phyloP scores from a whole-genome alignment of 208 protist genomes.

The Acanthamoeba culbertsoni region DNA sequence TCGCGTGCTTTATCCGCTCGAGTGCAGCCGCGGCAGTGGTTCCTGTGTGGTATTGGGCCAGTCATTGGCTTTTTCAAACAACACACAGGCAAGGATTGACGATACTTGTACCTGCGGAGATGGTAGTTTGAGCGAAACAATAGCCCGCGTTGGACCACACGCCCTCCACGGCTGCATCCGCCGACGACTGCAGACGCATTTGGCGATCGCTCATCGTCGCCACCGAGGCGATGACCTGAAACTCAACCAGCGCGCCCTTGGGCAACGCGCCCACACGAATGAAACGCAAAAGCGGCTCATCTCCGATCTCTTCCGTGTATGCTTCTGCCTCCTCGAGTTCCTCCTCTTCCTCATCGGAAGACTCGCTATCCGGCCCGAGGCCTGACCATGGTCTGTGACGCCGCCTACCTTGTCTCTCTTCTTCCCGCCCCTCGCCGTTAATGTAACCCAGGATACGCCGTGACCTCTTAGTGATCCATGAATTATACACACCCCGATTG shows the following conservation, averaged over 20 bases:
- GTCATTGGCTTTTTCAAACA: background rate
- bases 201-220: background rate
- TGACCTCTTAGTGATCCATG: too few species aligned
- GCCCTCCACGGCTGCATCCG: background rate
- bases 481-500: too few species aligned
- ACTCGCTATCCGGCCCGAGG: background rate
- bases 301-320: background rate
- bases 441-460: too few species aligned
- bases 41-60: too few species aligned
- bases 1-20: background rate
- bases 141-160: background rate
- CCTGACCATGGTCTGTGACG: background rate
- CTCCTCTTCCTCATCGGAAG: background rate
- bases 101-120: background rate
- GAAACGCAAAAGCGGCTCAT: background rate
- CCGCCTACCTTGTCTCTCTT: background rate
- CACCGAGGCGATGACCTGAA: background rate
- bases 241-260: background rate
- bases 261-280: constrained; percentile 16
- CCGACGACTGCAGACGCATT: background rate
- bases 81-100: too few species aligned
- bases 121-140: background rate
- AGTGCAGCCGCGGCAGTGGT: background rate
- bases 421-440: background rate
- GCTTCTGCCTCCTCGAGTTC: background rate